Conservation (phyloP, 805 yeast species). For the Metschnikowia anglica region DNA sequence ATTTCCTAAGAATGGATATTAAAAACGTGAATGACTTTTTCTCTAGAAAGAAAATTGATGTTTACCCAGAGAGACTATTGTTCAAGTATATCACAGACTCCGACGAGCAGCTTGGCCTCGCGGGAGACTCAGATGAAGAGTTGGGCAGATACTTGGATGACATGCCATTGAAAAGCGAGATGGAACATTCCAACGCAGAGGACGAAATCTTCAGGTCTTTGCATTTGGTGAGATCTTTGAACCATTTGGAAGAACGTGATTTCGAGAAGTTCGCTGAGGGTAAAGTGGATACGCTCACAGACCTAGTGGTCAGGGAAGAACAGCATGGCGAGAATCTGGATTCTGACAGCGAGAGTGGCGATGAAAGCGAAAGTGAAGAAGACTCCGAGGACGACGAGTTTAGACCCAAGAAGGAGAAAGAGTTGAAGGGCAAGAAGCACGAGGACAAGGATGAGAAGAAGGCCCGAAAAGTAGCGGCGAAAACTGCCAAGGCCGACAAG, state of each 20-base stretch:
- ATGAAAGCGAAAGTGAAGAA: constrained; percentile 24
- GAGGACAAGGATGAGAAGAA: constrained; percentile 79
- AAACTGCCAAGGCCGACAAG: constrained; percentile 74
- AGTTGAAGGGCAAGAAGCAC: constrained; percentile 68
- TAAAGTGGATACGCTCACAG: constrained; percentile 72
- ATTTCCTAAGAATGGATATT: constrained; percentile 95
- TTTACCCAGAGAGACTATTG: constrained; percentile 77
- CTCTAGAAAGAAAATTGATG: constrained; percentile 63
- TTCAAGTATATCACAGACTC: constrained; percentile 72
- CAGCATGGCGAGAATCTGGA: constrained; percentile 10
- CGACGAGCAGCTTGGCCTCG: constrained; percentile 36
- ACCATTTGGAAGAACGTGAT: constrained; percentile 88
- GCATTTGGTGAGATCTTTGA: constrained; percentile 74
- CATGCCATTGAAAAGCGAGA: constrained; percentile 58
- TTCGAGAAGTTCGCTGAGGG: constrained; percentile 77
- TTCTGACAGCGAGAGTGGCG: constrained; percentile 33
- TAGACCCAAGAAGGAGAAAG: constrained; percentile 26
- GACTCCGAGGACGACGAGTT: constrained; percentile 23
- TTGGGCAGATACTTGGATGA: constrained; percentile 44
- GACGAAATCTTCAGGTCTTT: constrained; percentile 87
- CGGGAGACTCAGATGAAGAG: constrained; percentile 42
- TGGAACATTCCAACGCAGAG: constrained; percentile 53
- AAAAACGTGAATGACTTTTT: constrained; percentile 92
- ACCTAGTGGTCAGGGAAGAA: constrained; percentile 44
- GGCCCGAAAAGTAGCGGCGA: constrained; percentile 71